phyloP scores from a whole-genome alignment of 306 rosid species.

The Gynostemma pentaphyllum region DNA sequence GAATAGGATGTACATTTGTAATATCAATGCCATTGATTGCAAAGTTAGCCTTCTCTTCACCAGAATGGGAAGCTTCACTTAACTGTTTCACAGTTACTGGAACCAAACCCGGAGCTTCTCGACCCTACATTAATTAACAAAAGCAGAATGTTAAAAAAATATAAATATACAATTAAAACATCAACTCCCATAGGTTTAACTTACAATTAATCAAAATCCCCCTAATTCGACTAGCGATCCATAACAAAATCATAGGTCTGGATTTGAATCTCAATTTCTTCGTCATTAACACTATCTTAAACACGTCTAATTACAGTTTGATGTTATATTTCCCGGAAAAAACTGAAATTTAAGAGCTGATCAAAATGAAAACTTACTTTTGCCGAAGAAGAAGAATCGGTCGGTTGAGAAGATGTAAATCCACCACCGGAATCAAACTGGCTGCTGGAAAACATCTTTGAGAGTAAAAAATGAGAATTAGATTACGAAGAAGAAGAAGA shows the following conservation, averaged over 20 bases:
- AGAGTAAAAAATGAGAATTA: too few relatives aligned
- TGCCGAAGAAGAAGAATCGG: conserved; percentile 46
- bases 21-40: conserved; percentile 61
- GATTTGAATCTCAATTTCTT: not conserved
- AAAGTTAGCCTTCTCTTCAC: conserved; percentile 81
- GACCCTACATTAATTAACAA: conserved; percentile 25
- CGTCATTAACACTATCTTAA: not conserved
- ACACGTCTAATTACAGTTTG: not conserved
- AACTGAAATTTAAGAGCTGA: conserved; percentile 5
- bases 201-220: too few relatives aligned
- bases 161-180: too few relatives aligned
- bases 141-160: too few relatives aligned
- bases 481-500: conserved; percentile 11
- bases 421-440: conserved; percentile 73
- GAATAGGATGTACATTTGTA: conserved; percentile 49
- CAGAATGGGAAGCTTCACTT: conserved; percentile 65
- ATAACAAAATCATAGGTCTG: not conserved
- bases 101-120: conserved; percentile 59
- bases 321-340: not conserved
- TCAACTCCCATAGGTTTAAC: too few relatives aligned
- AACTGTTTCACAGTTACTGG: conserved; percentile 92
- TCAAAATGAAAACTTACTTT: conserved; percentile 35
- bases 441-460: conserved; percentile 54
- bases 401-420: conserved; percentile 42
- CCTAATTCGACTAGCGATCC: not conserved